Percentiles rank a stretch among this genome's conserved stretches.
Conservation (phyloP, 2,329 filamentous ascomycete genomes). For the Epicoccum nigrum region DNA sequence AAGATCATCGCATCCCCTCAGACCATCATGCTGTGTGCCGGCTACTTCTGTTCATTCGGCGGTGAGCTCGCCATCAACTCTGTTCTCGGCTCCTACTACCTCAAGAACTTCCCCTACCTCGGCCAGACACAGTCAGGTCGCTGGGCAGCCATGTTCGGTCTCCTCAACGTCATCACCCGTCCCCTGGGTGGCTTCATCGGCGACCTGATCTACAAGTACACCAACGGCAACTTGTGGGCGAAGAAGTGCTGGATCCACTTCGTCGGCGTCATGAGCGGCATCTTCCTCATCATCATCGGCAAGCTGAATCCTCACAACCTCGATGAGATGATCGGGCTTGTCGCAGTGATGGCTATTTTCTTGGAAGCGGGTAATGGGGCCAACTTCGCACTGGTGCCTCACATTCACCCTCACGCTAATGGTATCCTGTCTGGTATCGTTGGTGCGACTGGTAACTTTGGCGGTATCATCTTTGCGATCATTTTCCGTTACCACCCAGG, state of each 20-base stretch:
- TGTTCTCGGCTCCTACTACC: constrained; percentile 65
- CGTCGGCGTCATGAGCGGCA: constrained; percentile 62
- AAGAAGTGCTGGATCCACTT: constrained; percentile 69
- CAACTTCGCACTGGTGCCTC: constrained; percentile 85
- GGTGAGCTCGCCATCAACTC: constrained; percentile 66
- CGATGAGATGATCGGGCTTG: constrained; percentile 74
- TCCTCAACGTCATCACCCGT: constrained; percentile 72
- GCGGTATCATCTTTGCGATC: constrained; percentile 83
- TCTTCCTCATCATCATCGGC: constrained; percentile 68
- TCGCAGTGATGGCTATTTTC: constrained; percentile 80
- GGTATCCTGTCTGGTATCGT: constrained; percentile 79
- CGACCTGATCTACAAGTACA: constrained; percentile 62
- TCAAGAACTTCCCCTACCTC: constrained; percentile 60
- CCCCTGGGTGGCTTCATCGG: constrained; percentile 68
- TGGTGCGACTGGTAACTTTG: constrained; percentile 81
- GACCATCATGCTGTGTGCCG: constrained; percentile 58
- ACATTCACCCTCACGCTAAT: constrained; percentile 83
- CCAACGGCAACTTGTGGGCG: constrained; percentile 60
- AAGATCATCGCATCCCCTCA: constrained; percentile 67
- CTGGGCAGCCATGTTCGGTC: constrained; percentile 76
- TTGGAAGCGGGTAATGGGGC: constrained; percentile 84
- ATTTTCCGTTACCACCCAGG: constrained; percentile 77
- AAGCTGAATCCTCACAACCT: constrained; percentile 66
- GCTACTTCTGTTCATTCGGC: constrained; percentile 67
- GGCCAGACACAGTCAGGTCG: constrained; percentile 61